These are phyloP conservation scores for Globisporangium irregulare DNA, from an alignment of 352 stramenopile genomes.

Conservation along the genomic window DNA sequence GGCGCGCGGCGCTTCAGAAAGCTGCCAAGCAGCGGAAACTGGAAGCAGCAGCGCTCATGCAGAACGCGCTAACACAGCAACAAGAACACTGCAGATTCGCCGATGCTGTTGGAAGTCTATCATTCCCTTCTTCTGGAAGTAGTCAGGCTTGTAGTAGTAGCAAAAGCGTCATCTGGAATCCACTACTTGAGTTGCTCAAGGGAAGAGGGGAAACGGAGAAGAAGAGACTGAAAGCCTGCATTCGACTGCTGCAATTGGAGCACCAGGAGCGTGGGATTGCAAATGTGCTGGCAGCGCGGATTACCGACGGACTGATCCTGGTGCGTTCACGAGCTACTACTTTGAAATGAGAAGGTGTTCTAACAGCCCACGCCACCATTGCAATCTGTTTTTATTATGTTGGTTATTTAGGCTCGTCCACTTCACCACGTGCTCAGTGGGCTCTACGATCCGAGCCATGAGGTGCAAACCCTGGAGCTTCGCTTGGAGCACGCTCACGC, in stretches of 20 bases:
- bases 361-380: background rate
- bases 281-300: background rate
- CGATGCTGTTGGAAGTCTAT: background rate
- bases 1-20: constrained; percentile 32
- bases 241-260: constrained; percentile 14
- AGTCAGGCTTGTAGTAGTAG: background rate
- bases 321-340: background rate
- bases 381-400: background rate
- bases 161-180: background rate
- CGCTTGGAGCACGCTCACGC: constrained; percentile 16
- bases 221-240: constrained; percentile 2
- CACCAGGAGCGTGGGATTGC: background rate
- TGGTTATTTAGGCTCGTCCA: background rate
- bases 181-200: background rate
- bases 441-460: constrained; percentile 7
- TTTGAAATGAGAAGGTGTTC: background rate
- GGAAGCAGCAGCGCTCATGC: constrained; percentile 2
- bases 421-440: constrained; percentile 10
- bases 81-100: background rate
- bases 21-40: constrained; percentile 15
- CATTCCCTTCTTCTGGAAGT: background rate
- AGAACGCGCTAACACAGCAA: background rate
- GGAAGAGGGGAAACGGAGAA: background rate
- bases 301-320: constrained; percentile 12
- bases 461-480: constrained; percentile 14